Evolutionary conservation across 2,329 filamentous ascomycete species (phyloP).

Genomic region (Nemania sp.): DNA sequence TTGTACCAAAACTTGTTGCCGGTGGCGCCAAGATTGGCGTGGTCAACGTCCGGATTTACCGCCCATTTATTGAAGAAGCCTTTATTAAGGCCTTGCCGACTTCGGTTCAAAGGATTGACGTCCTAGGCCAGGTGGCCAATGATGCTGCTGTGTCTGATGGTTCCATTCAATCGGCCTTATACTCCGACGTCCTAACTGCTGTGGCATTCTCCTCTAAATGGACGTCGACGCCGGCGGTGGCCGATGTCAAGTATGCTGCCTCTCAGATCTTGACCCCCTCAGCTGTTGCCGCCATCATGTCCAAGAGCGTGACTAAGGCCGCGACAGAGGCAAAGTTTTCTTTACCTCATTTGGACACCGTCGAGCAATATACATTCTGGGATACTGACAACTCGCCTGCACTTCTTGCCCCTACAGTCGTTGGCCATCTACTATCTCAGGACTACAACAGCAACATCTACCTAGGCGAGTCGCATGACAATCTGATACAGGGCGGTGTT

Average conservation of each 20-base stretch:
- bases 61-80: constrained; percentile 92
- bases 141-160: constrained; percentile 73
- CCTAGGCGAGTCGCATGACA: constrained; percentile 65
- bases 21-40: constrained; percentile 81
- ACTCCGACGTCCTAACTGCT: constrained; percentile 86
- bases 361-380: constrained; percentile 92
- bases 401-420: constrained; percentile 63
- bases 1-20: constrained; percentile 71
- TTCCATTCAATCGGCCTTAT: constrained; percentile 80
- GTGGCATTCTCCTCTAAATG: constrained; percentile 76
- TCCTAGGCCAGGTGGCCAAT: constrained; percentile 85
- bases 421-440: constrained; percentile 67
- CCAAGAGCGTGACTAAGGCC: constrained; percentile 53
- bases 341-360: constrained; percentile 53
- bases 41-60: constrained; percentile 89
- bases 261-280: constrained; percentile 60
- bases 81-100: constrained; percentile 82
- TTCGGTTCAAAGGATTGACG: constrained; percentile 74
- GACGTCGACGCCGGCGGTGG: constrained; percentile 63
- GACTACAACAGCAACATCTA: constrained; percentile 68
- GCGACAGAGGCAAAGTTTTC: constrained; percentile 54
- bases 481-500: constrained; percentile 73
- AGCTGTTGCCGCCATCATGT: constrained; percentile 54
- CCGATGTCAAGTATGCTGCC: constrained; percentile 89
- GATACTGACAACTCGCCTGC: constrained; percentile 76